Evolutionary conservation across 2,329 filamentous ascomycete genomes (phyloP).

Genomic region (Fusarium napiforme): DNA sequence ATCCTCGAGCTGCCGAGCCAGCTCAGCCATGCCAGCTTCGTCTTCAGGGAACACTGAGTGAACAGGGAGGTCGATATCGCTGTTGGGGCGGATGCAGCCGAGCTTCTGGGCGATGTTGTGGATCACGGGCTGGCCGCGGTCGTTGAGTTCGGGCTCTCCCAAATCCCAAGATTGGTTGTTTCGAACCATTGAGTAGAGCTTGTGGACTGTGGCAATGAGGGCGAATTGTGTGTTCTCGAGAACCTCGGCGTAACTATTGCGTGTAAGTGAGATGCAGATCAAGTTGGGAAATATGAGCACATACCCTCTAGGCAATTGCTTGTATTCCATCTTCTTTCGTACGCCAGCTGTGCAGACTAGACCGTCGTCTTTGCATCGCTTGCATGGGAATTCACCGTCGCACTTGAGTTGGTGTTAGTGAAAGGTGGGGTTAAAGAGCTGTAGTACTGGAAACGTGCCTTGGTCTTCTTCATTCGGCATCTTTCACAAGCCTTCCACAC

Average conservation of each 20-base stretch:
- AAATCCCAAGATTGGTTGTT: slow-evolving; percentile 68
- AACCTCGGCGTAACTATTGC: slow-evolving; percentile 68
- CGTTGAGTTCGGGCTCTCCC: slow-evolving; percentile 72
- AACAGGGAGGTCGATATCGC: slow-evolving; percentile 68
- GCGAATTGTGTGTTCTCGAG: slow-evolving; percentile 73
- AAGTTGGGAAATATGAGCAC: slow-evolving; percentile 35
- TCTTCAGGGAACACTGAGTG: slow-evolving; percentile 71
- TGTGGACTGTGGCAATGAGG: slow-evolving; percentile 72
- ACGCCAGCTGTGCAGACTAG: slow-evolving; percentile 72
- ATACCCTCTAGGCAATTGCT: slow-evolving; percentile 71
- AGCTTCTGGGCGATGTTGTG: slow-evolving; percentile 73
- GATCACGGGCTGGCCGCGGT: slow-evolving; percentile 70
- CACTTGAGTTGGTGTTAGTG: slow-evolving; percentile 56
- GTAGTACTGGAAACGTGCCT: slow-evolving; percentile 56
- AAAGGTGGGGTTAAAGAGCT: neutral
- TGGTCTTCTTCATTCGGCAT: slow-evolving; percentile 77
- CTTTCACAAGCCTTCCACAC: slow-evolving; percentile 75
- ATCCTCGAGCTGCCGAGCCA: slow-evolving; percentile 65
- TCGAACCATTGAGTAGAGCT: slow-evolving; percentile 72
- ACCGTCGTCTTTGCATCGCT: slow-evolving; percentile 73
- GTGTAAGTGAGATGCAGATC: slow-evolving; percentile 34
- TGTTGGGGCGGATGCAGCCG: slow-evolving; percentile 71
- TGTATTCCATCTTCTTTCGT: slow-evolving; percentile 75
- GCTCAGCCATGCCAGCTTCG: slow-evolving; percentile 65
- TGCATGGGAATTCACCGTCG: slow-evolving; percentile 73